Conservation (phyloP, 768 basidiomycete genomes). For the Boletus subparvulus region DNA sequence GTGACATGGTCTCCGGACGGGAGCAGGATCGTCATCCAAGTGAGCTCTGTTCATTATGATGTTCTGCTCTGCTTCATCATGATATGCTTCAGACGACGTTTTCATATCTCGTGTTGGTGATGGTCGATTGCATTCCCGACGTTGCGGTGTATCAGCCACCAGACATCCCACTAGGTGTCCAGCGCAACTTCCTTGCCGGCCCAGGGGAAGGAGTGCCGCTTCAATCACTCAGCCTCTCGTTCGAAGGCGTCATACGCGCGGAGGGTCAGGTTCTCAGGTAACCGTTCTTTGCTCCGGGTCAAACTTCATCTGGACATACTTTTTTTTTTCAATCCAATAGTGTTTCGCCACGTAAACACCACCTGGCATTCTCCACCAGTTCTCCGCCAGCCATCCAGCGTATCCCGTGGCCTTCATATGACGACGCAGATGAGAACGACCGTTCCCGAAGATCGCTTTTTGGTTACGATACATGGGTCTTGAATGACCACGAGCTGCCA, state of each 20-base stretch:
- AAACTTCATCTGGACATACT: constrained; percentile 1
- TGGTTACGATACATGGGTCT: constrained; percentile 68
- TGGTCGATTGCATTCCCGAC: constrained; percentile 56
- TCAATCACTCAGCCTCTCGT: constrained; percentile 63
- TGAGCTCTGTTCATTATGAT: constrained; percentile 34
- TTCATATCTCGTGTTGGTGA: constrained; percentile 76
- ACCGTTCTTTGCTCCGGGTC: neutral
- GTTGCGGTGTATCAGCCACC: constrained; percentile 57
- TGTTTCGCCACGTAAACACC: constrained; percentile 69
- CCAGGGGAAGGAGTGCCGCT: constrained; percentile 77
- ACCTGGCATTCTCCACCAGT: constrained; percentile 71
- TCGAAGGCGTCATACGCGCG: constrained; percentile 80
- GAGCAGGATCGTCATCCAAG: constrained; percentile 75
- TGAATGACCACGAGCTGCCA: constrained; percentile 62
- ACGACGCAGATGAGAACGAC: constrained; percentile 38
- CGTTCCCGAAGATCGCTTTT: constrained; percentile 36
- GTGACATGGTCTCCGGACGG: constrained; percentile 86
- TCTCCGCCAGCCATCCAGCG: constrained; percentile 76
- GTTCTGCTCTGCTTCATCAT: constrained; percentile 1
- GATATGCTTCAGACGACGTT: constrained; percentile 59
- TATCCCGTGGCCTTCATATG: constrained; percentile 76
- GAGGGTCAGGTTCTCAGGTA: constrained; percentile 76
- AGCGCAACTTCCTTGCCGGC: constrained; percentile 71
- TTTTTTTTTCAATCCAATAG: constrained; percentile 36
- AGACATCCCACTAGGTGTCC: constrained; percentile 46